A percentile compares a stretch with the other conserved stretches of the same genome.
Conservation (phyloP, 352 stramenopile genomes). For the Phytophthora citrophthora region DNA sequence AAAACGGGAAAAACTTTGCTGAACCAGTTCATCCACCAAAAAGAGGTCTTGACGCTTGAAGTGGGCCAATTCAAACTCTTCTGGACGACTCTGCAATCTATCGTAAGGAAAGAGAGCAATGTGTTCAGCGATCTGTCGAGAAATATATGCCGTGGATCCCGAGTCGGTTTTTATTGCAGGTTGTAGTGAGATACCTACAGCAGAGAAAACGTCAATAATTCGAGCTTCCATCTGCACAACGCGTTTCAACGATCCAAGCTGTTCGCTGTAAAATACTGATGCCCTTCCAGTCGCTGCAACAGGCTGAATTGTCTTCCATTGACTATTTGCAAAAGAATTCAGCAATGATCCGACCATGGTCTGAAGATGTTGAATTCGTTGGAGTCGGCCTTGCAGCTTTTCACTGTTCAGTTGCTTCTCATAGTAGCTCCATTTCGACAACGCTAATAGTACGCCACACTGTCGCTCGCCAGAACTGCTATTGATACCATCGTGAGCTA, state of each 20-base stretch:
- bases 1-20: conserved; percentile 55
- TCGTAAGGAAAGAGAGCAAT: conserved; percentile 62
- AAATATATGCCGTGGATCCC: conserved; percentile 47
- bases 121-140: conserved; percentile 69
- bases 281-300: conserved; percentile 3
- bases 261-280: conserved; percentile 58
- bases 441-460: conserved; percentile 58
- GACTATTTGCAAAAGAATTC: conserved; percentile 44
- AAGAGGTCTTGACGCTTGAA: conserved; percentile 87
- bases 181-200: conserved; percentile 40
- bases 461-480: conserved; percentile 62
- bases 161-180: conserved; percentile 1
- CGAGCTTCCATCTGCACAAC: conserved; percentile 59
- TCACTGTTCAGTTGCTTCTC: conserved; percentile 32
- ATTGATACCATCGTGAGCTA: conserved; percentile 35
- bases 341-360: conserved; percentile 33
- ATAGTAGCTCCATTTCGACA: conserved; percentile 60
- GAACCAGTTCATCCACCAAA: conserved; percentile 72
- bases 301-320: conserved; percentile 44
- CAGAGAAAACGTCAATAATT: conserved; percentile 58
- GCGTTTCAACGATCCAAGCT: conserved; percentile 53
- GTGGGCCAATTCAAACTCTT: conserved; percentile 70
- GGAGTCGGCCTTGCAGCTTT: conserved; percentile 3
- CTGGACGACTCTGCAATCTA: conserved; percentile 30
- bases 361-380: conserved; percentile 30